phyloP scores from a whole-genome alignment of 2,329 filamentous ascomycete genomes.

The Penicillium thymicola region DNA sequence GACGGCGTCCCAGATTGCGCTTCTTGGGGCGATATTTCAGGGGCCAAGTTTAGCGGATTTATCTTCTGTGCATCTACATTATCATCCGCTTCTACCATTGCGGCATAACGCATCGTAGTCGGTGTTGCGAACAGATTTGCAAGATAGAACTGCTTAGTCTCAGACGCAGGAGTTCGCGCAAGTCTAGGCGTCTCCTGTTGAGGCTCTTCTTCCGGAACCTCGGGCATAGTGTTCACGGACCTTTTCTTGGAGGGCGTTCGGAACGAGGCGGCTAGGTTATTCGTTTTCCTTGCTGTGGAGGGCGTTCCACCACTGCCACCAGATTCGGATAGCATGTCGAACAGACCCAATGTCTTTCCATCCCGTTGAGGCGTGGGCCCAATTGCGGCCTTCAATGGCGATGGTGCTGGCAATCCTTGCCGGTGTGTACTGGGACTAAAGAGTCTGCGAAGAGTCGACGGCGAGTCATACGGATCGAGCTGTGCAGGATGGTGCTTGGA shows the following conservation, averaged over 20 bases:
- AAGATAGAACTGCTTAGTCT: conserved; percentile 45
- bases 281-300: conserved; percentile 27
- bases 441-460: conserved; percentile 36
- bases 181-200: conserved; percentile 24
- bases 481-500: conserved; percentile 35
- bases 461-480: conserved; percentile 47
- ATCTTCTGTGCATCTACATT: conserved; percentile 11
- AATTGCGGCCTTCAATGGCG: conserved; percentile 41
- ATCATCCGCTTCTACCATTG: conserved; percentile 37
- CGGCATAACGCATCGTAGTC: conserved; percentile 42
- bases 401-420: conserved; percentile 26
- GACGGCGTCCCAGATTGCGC: conserved; percentile 37
- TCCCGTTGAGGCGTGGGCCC: conserved; percentile 50
- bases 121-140: conserved; percentile 47
- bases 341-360: conserved; percentile 47
- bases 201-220: conserved; percentile 28
- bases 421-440: conserved; percentile 37
- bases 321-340: conserved; percentile 46
- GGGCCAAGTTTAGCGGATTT: background rate
- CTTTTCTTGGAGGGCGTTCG: conserved; percentile 40
- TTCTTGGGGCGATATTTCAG: conserved; percentile 10
- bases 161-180: conserved; percentile 42
- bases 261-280: conserved; percentile 26
- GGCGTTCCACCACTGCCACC: conserved; percentile 37
- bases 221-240: conserved; percentile 28